Conservation (phyloP, 257 asterid genomes). For the Solanum boliviense region DNA sequence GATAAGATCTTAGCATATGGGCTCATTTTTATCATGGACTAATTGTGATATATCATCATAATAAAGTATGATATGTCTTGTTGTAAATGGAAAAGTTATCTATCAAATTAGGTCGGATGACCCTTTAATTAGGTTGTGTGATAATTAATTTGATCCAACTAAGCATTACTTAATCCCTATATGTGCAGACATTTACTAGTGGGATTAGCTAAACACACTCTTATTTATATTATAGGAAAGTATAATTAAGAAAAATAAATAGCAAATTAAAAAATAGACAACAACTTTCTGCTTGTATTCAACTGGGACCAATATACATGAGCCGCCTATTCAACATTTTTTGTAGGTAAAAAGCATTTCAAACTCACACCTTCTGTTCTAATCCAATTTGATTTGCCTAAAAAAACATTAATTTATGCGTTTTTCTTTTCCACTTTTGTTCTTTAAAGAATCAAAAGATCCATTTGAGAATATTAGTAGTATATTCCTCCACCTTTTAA, state of each 20-base stretch:
- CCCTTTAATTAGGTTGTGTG: background rate
- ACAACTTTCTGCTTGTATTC: background rate
- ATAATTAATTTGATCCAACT: background rate
- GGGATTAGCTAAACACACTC: background rate
- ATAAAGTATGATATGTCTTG: background rate
- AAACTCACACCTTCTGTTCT: background rate
- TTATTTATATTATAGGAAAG: background rate
- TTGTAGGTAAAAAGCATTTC: background rate
- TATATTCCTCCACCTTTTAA: background rate
- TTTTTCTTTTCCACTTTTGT: background rate
- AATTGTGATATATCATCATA: background rate
- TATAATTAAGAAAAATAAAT: background rate
- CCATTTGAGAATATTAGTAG: background rate
- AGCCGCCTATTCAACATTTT: background rate
- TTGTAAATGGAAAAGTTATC: background rate
- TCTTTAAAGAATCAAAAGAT: background rate
- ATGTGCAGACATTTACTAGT: background rate
- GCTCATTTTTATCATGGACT: background rate
- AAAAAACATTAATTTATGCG: background rate
- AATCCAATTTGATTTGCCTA: background rate
- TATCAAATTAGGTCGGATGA: background rate
- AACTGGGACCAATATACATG: background rate
- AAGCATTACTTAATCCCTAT: background rate
- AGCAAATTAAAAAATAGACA: background rate
- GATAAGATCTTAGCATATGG: background rate